Conservation (phyloP, 345 rosid species). For the Acer negundo region DNA sequence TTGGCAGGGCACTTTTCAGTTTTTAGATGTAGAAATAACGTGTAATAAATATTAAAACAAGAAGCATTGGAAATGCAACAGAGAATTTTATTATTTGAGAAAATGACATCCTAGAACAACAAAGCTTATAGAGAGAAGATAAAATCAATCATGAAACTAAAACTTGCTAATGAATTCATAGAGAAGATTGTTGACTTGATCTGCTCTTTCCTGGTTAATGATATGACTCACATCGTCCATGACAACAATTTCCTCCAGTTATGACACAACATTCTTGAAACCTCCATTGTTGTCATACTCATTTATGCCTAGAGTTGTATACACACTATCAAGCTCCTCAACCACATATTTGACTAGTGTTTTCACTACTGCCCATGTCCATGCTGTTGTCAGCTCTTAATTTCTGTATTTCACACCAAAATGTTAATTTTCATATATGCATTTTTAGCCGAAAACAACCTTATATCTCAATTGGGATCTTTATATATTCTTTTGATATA, state of each 20-base stretch:
- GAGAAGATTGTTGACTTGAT: constrained; percentile 55
- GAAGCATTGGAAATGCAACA: too few species aligned
- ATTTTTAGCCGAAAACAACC: too few species aligned
- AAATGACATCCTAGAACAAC: too few species aligned
- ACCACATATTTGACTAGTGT: constrained; percentile 68
- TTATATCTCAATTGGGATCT: too few species aligned
- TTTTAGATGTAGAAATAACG: too few species aligned
- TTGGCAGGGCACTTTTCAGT: too few species aligned
- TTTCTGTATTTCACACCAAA: constrained; percentile 42
- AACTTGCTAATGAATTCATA: constrained; percentile 53
- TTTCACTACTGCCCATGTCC: constrained; percentile 53
- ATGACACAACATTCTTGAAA: constrained; percentile 57
- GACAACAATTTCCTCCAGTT: constrained; percentile 55
- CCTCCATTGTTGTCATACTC: constrained; percentile 52
- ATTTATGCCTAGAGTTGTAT: constrained; percentile 62
- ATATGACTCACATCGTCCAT: constrained; percentile 71
- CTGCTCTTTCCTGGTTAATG: constrained; percentile 68
- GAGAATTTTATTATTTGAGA: too few species aligned
- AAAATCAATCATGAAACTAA: constrained; percentile 14
- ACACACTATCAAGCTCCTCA: constrained; percentile 64
- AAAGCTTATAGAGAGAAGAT: not conserved
- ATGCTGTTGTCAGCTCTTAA: constrained; percentile 75
- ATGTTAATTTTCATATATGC: not conserved
- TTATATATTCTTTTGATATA: too few species aligned
- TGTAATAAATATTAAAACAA: too few species aligned